A percentile compares a stretch with the other conserved stretches of the same genome.
phyloP scores from a whole-genome alignment of 2,329 filamentous ascomycete genomes.

The Aspergillus ustus region DNA sequence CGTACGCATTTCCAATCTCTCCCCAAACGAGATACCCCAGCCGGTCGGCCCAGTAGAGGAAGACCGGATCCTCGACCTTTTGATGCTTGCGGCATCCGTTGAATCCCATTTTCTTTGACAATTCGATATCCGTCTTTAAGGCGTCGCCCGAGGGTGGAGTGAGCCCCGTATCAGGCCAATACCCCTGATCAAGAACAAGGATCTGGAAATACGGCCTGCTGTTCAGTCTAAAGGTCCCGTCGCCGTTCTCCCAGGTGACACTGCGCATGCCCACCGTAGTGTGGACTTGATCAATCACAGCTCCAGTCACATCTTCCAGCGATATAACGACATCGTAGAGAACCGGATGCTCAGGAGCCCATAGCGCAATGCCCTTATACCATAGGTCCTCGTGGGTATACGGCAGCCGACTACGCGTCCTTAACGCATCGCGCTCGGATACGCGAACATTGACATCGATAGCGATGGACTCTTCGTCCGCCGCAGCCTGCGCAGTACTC shows the following conservation, averaged over 20 bases:
- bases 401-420: slow-evolving; percentile 29
- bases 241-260: slow-evolving; percentile 62
- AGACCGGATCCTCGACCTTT: slow-evolving; percentile 69
- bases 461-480: slow-evolving; percentile 55
- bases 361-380: slow-evolving; percentile 62
- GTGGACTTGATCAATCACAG: slow-evolving; percentile 56
- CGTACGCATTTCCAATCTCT: slow-evolving; percentile 71
- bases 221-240: slow-evolving; percentile 67
- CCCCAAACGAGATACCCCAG: slow-evolving; percentile 70
- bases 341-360: slow-evolving; percentile 67
- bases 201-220: slow-evolving; percentile 70
- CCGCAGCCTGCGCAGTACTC: slow-evolving; percentile 50
- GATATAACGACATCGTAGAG: slow-evolving; percentile 66
- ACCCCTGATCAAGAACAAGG: slow-evolving; percentile 72
- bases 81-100: slow-evolving; percentile 73
- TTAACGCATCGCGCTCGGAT: slow-evolving; percentile 39
- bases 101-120: slow-evolving; percentile 67
- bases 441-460: slow-evolving; percentile 54
- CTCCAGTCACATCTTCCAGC: slow-evolving; percentile 47
- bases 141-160: slow-evolving; percentile 68
- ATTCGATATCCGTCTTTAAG: slow-evolving; percentile 66
- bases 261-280: slow-evolving; percentile 67
- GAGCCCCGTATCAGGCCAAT: slow-evolving; percentile 71
- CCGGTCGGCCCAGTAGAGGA: slow-evolving; percentile 69
- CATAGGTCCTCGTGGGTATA: slow-evolving; percentile 37